Percentiles rank a stretch among this genome's conserved stretches.
Evolutionary conservation across 805 yeast species (phyloP).

Genomic region (Kazachstania bromeliacearum): DNA sequence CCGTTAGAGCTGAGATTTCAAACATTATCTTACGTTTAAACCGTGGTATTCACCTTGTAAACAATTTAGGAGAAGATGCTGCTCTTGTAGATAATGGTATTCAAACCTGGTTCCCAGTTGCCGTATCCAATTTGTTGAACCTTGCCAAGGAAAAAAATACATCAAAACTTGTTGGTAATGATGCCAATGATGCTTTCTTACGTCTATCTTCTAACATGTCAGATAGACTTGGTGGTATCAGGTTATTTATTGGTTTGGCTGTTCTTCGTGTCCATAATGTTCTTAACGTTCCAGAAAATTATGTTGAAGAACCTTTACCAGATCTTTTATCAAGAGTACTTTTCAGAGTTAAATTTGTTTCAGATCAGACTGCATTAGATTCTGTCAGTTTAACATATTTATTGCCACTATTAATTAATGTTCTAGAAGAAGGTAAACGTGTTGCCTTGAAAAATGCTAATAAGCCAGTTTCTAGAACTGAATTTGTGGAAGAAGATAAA

Average conservation of each 20-base stretch:
- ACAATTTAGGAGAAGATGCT: slow-evolving; percentile 43
- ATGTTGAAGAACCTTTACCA: slow-evolving; percentile 41
- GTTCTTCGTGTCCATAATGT: slow-evolving; percentile 49
- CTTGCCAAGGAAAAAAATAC: slow-evolving; percentile 33
- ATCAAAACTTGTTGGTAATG: slow-evolving; percentile 33
- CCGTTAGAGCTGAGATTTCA: slow-evolving; percentile 42
- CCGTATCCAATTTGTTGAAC: slow-evolving; percentile 41
- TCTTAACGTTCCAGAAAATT: slow-evolving; percentile 37
- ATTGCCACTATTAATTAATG: slow-evolving; percentile 62
- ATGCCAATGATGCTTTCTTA: slow-evolving; percentile 44
- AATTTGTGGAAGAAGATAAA: slow-evolving; percentile 72
- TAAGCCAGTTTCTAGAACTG: slow-evolving; percentile 47
- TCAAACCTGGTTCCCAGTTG: slow-evolving; percentile 61
- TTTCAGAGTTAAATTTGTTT: slow-evolving; percentile 63
- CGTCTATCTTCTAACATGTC: slow-evolving; percentile 44
- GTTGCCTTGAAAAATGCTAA: slow-evolving; percentile 45
- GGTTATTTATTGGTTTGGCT: slow-evolving; percentile 57
- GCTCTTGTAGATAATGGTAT: slow-evolving; percentile 53
- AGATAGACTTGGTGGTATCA: slow-evolving; percentile 41
- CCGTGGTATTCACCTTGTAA: slow-evolving; percentile 46
- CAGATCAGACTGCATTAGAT: slow-evolving; percentile 67
- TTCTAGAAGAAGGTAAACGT: slow-evolving; percentile 55
- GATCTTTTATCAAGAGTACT: slow-evolving; percentile 56
- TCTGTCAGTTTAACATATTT: slow-evolving; percentile 59
- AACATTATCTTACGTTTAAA: slow-evolving; percentile 30